Evolutionary conservation across 441 rosid species (phyloP), one percentile per base, ranked within the genome.

Genomic region (Euphorbia celastroides): DNA sequence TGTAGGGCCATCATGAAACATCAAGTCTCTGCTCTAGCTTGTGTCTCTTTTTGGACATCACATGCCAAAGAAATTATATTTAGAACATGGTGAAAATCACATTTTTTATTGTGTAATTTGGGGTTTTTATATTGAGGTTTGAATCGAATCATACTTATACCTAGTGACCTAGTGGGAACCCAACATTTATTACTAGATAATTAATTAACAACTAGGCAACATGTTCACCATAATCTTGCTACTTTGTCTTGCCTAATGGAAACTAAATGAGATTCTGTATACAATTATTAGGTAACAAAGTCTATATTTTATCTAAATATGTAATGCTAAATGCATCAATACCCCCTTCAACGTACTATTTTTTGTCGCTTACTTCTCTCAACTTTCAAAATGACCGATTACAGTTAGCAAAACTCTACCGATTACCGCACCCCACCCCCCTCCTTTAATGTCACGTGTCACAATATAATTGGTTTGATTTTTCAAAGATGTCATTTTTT

Each of bases 1-100:
- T 82, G 88, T 82, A 79, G 86, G 84, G 76, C 57, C 69, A 25
- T 51, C 36, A 56, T 30, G 77, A 70, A 75, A 77, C 88, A 82
- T 57, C 42, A 70, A 77, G 65, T 73, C 78, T 74, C 60, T 72
- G 28, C 27, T 55, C 71, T 72, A 70, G 79, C 78, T 46, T 44
- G 31, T 80, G 80, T 74, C 77, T 55, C 75, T 68, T 71, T 60
- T 63, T 19, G 70, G 71, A 67, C 52, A 55, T 66, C 76, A 68
- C 74, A 71, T 70, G 69, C 57, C 12, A 34, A 36, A 60, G 64
- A 17, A 30, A 62, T n/a, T 30, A 20, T 30, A 36, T 12, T 44
- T 57, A 19, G 28, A 46, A 65, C 60, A 48, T 68, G 64, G 55
- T 19, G 62, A 62, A 34, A 44, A 44, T 38, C 44, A 44, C 5